Base-by-base conservation (phyloP, 2,329 filamentous ascomycete genomes). In the Xylariaceae sp. region DNA sequence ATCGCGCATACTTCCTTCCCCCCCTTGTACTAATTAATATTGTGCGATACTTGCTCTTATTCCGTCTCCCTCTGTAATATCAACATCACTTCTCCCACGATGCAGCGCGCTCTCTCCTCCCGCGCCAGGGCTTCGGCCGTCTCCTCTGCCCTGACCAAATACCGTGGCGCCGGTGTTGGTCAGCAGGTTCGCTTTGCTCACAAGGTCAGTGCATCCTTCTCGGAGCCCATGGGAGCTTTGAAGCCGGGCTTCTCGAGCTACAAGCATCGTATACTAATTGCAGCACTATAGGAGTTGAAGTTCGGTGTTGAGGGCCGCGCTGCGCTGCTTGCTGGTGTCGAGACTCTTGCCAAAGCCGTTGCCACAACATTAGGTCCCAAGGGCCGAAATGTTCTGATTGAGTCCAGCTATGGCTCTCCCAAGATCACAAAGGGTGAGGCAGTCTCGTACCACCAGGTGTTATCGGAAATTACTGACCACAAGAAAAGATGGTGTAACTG, bases 301-400 rank as follows among this genome's bases (percentile, higher is more conserved):
- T 99, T 99, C 63, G 94, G 94, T 69, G 93, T 97, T 60, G 94
- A 99, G 73, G 94, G 80, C 66, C 88, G 94, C 71, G 91, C 92
- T 67, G 73, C 90, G 64, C 86, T 99, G 59, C 83, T 99, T 62
- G 86, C 87, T 69, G 94, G 94, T 83, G 92, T 97, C 61, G 94
- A 99, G 74, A 97, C 94, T 63, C 86, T 99, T 60, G 92, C 94
- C 67, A 96, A 87, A 79, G 94, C 94, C 60, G 94, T 99, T 60
- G 89, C 93, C 60, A 96, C 93, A 58, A 99, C 94, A 60, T 84
- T 99, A 57, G 94, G 94, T 63, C 94, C 94, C 67, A 99, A 99
- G 83, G 94, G 94, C 74, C 87, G 94, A 72, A 99, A 97, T 78
- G 94, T 99, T 63, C 75, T 99, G 70, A 99, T 99, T 65, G 94